Conservation (phyloP, 2,329 filamentous ascomycete genomes). For the Ceratocystis variospora region DNA sequence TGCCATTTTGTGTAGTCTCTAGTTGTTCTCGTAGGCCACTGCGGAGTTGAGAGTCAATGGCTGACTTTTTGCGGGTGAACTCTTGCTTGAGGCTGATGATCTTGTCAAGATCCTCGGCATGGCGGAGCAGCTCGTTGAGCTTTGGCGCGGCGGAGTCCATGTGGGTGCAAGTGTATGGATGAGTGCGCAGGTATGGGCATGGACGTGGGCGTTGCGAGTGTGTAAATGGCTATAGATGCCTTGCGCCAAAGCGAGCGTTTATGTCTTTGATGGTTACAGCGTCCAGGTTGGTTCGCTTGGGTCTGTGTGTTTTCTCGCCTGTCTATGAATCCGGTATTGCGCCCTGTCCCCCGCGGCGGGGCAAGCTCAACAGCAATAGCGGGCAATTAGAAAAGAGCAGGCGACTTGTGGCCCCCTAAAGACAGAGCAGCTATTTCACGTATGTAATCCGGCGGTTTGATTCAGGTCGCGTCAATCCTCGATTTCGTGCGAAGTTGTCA, state of each 20-base stretch:
- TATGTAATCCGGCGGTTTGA: no score
- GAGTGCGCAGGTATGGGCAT: neutral
- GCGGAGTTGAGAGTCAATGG: conserved; percentile 80
- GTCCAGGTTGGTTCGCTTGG: neutral
- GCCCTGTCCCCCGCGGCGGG: no score
- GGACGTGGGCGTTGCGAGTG: neutral
- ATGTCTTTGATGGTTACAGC: no score
- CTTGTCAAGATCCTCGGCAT: conserved; percentile 95
- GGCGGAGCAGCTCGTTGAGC: conserved; percentile 82
- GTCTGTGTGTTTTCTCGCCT: neutral
- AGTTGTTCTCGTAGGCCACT: conserved; percentile 82
- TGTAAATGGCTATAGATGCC: neutral
- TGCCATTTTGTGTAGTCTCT: conserved; percentile 84
- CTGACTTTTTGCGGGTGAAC: conserved; percentile 84
- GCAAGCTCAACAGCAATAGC: no score
- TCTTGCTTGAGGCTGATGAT: conserved; percentile 79
- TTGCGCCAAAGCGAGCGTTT: neutral
- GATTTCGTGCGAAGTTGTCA: no score
- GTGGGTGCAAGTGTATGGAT: conserved; percentile 19
- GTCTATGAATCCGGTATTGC: neutral
- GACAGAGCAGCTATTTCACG: no score
- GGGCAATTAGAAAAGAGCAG: no score
- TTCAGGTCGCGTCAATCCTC: no score
- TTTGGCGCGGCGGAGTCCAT: conserved; percentile 62
- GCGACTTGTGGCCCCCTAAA: no score